Percentiles rank a stretch among this genome's conserved stretches.
phyloP scores from a whole-genome alignment of 345 rosid genomes.

The Citrus sp. region DNA sequence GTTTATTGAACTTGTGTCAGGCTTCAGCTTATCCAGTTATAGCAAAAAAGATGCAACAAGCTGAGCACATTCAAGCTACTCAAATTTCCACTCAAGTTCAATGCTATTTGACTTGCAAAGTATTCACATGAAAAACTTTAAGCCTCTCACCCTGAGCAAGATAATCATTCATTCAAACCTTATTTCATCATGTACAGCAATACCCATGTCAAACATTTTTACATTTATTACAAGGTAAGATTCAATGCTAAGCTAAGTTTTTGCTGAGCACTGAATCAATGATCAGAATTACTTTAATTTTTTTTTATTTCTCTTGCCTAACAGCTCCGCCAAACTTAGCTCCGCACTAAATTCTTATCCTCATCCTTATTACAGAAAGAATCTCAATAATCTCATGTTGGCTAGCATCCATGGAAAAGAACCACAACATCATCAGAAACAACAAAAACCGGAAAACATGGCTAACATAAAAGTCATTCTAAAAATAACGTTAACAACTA shows the following conservation, averaged over 20 bases:
- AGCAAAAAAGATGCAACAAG: not conserved
- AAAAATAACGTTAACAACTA: conserved; percentile 11
- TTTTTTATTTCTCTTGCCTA: too few species aligned
- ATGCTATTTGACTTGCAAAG: too few species aligned
- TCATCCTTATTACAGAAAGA: not conserved
- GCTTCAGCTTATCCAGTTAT: not conserved
- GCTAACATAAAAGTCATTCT: not conserved
- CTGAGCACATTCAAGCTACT: not conserved
- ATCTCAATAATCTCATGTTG: not conserved
- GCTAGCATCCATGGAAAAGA: not conserved
- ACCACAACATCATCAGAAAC: not conserved
- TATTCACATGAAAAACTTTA: too few species aligned
- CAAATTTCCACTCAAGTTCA: too few species aligned
- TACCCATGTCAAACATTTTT: not conserved
- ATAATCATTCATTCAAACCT: not conserved
- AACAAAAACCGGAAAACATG: not conserved
- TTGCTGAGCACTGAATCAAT: too few species aligned
- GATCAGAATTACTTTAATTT: too few species aligned
- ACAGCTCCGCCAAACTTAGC: too few species aligned
- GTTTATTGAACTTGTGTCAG: not conserved
- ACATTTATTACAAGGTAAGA: not conserved
- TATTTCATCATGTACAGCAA: not conserved
- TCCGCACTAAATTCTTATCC: too few species aligned
- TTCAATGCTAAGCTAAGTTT: too few species aligned
- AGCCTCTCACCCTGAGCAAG: not conserved